Conservation (phyloP, 345 rosid genomes). For the Citrus reticulata region DNA sequence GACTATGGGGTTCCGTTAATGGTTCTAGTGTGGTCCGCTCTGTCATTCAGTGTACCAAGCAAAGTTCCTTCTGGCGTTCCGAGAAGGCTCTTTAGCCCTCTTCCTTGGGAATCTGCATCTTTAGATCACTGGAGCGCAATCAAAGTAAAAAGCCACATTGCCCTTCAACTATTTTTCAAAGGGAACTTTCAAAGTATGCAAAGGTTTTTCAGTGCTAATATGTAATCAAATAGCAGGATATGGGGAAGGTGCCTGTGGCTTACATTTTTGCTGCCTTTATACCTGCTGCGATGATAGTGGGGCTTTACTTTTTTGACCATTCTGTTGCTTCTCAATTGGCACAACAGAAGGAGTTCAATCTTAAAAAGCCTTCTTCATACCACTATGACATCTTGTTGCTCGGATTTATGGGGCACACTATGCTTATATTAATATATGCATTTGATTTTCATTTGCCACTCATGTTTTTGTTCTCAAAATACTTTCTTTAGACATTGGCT, state of each 20-base stretch:
- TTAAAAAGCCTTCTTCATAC: slow-evolving; percentile 75
- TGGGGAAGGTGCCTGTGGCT: slow-evolving; percentile 54
- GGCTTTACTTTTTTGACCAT: slow-evolving; percentile 82
- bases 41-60: slow-evolving; percentile 46
- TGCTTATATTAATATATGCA: background rate
- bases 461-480: background rate
- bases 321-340: slow-evolving; percentile 81
- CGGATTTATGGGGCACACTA: slow-evolving; percentile 47
- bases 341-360: slow-evolving; percentile 82
- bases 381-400: slow-evolving; percentile 71
- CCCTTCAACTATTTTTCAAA: background rate
- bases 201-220: background rate
- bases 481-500: slow-evolving; percentile 52
- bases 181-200: background rate
- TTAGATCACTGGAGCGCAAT: slow-evolving; percentile 70
- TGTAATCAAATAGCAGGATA: slow-evolving; percentile 45
- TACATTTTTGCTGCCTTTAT: slow-evolving; percentile 69
- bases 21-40: slow-evolving; percentile 76
- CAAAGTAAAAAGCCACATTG: slow-evolving; percentile 31
- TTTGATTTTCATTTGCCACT: background rate
- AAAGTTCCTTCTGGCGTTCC: slow-evolving; percentile 71
- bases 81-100: slow-evolving; percentile 73
- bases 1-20: slow-evolving; percentile 87
- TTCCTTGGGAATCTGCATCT: slow-evolving; percentile 62
- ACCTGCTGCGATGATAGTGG: slow-evolving; percentile 77